Evolutionary conservation across 179 eudicot genomes (phyloP), one percentile per base, ranked within the genome.

Genomic region (Spinacia oleracea): DNA sequence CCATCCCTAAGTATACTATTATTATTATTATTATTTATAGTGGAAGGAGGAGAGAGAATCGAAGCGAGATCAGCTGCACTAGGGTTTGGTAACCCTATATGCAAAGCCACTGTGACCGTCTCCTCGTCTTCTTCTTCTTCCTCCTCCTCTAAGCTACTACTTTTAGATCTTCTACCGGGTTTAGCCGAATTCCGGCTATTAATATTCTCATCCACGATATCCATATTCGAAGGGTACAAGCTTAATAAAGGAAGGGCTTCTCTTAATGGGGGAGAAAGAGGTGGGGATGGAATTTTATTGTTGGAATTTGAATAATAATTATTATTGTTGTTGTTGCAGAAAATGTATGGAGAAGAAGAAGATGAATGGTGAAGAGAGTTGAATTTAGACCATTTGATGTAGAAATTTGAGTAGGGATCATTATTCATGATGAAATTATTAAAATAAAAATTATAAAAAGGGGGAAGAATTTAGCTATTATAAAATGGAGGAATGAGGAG

Each of bases 231-330:
- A 14, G 98, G 98, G 85, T 85, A 86, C 73, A 86, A 80, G 80
- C 87, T 87, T 34, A 93, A 81, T 10, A 93, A 90, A 43, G 97
- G 98, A 21, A 93, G 88, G 43, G 97, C 93, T 85, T 92, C 90
- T 78, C 77, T 91, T 1, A 83, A 72, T 2, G 98, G 98, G 14
- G 92, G 92, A 27, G 97, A 88, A 29, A 84, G 78, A 1, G 87
- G 80, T 50, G 86, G 75, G 0, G 79, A 27, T 74, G 81, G 80
- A 18, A 48, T 74, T 48, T 66, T 40, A 29, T 25, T 35, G 9
- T 0, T 38, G 8, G 5, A 25, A 45, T 56, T 72, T 8, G 32
- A 18, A 59, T 38, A 20, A 60, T 15, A 8, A 51, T 65, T 77
- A 35, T 29, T 59, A 50, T 16, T 59, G 23, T 70, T 75, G 45